Conservation (phyloP, 306 rosid species). For the Sicyos baderoa region DNA sequence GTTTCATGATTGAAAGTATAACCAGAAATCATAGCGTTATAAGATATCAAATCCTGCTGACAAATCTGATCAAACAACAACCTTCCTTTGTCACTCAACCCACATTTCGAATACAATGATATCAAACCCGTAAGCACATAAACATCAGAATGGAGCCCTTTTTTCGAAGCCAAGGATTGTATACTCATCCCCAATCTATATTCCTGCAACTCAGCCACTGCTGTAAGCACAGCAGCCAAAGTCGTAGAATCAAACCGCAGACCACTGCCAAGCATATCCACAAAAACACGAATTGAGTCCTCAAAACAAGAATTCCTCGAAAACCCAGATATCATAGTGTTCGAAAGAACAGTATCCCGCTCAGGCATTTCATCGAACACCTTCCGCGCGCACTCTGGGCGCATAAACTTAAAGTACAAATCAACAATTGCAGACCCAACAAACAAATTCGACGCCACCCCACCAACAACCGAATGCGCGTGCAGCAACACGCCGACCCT, state of each 20-base stretch:
- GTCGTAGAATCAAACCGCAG: slow-evolving; percentile 50
- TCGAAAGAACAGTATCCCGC: too few relatives aligned
- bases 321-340: too few relatives aligned
- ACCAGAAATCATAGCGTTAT: slow-evolving; percentile 87
- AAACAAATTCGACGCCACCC: slow-evolving; percentile 40
- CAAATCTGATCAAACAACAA: slow-evolving; percentile 48
- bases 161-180: slow-evolving; percentile 62
- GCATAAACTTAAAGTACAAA: slow-evolving; percentile 47
- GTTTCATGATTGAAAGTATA: slow-evolving; percentile 52
- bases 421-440: slow-evolving; percentile 68
- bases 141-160: slow-evolving; percentile 47
- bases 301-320: slow-evolving; percentile 47
- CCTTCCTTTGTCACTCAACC: slow-evolving; percentile 42
- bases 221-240: slow-evolving; percentile 61
- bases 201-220: slow-evolving; percentile 63
- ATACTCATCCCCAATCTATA: slow-evolving; percentile 49
- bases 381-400: too few relatives aligned
- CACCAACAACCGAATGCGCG: slow-evolving; percentile 59
- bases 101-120: slow-evolving; percentile 74
- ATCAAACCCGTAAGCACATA: slow-evolving; percentile 70
- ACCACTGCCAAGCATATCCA: slow-evolving; percentile 46
- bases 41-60: slow-evolving; percentile 60
- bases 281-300: slow-evolving; percentile 38
- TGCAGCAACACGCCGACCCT: slow-evolving; percentile 48
- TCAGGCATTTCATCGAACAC: too few relatives aligned